Percentiles rank a stretch among this genome's conserved stretches.
These are phyloP conservation scores for Cladophialophora yegresii DNA, from an alignment of 2,329 filamentous ascomycete species.

Conservation along the genomic window DNA sequence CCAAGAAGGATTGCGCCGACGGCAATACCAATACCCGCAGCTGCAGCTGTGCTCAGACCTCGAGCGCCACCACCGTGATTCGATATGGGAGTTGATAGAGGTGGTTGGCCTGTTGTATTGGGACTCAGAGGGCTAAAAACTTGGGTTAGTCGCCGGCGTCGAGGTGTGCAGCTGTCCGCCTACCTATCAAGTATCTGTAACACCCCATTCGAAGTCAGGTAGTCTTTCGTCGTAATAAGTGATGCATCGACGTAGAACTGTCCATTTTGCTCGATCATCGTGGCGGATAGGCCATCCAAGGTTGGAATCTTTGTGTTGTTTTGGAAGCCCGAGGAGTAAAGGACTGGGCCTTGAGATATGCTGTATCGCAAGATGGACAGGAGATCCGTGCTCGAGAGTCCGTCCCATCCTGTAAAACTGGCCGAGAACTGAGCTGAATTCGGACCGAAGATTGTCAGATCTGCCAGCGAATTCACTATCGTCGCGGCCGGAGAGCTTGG, in stretches of 20 bases:
- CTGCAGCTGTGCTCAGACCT: constrained; percentile 28
- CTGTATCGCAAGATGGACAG: constrained; percentile 64
- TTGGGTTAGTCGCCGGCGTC: no score
- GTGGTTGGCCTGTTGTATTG: constrained; percentile 24
- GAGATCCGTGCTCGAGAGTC: constrained; percentile 53
- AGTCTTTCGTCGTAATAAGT: constrained; percentile 52
- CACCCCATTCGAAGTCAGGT: constrained; percentile 59
- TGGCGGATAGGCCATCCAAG: constrained; percentile 51
- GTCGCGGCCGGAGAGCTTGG: constrained; percentile 26
- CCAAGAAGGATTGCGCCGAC: constrained; percentile 32
- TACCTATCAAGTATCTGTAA: constrained; percentile 61
- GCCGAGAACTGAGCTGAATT: constrained; percentile 61
- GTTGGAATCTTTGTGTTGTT: constrained; percentile 46
- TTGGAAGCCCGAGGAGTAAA: constrained; percentile 53
- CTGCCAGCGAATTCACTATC: constrained; percentile 47
- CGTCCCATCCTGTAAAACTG: constrained; percentile 56
- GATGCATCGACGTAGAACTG: constrained; percentile 56
- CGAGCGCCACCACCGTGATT: constrained; percentile 11
- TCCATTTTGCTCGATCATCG: constrained; percentile 48
- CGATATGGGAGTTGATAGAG: background rate
- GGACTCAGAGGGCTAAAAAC: constrained; percentile 24
- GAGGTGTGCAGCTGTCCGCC: constrained; percentile 34
- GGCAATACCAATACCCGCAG: constrained; percentile 31
- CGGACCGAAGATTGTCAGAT: constrained; percentile 61
- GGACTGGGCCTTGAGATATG: constrained; percentile 58